Percentiles rank a stretch among this genome's conserved stretches.
phyloP scores from a whole-genome alignment of 2,329 filamentous ascomycete species.

The Teratosphaeria zuluensis region DNA sequence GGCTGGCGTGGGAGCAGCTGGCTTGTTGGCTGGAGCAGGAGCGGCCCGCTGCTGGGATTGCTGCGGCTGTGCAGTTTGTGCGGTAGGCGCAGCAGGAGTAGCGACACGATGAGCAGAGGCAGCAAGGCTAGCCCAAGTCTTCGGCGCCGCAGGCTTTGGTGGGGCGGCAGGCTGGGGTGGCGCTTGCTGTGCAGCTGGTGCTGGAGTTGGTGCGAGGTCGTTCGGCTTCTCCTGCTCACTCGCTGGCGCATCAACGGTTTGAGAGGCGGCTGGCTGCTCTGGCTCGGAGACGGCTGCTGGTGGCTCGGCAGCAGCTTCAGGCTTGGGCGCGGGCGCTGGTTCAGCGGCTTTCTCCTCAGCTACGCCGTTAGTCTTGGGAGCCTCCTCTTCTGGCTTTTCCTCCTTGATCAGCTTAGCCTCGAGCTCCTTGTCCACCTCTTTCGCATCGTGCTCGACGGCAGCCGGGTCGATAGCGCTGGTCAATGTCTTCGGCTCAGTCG shows the following conservation, averaged over 20 bases:
- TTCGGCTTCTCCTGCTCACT: conserved; percentile 51
- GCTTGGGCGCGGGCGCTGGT: conserved; percentile 13
- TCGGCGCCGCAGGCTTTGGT: conserved; percentile 47
- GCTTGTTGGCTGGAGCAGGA: conserved; percentile 7
- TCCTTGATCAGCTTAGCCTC: conserved; percentile 47
- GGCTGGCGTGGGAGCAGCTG: conserved; percentile 19
- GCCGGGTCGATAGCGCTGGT: conserved; percentile 27
- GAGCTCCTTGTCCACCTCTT: conserved; percentile 61
- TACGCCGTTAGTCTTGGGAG: neutral
- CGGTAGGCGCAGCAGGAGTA: conserved; percentile 30
- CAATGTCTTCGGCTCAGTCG: conserved; percentile 21
- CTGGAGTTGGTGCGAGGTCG: conserved; percentile 44
- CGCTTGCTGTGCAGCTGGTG: conserved; percentile 28
- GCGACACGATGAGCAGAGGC: conserved; percentile 40
- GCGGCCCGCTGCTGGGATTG: conserved; percentile 6
- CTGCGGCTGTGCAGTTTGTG: conserved; percentile 11
- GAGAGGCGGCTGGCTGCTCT: conserved; percentile 21
- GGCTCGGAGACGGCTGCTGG: conserved; percentile 29
- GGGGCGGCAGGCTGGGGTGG: conserved; percentile 43
- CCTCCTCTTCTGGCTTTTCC: conserved; percentile 2
- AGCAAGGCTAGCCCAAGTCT: conserved; percentile 64
- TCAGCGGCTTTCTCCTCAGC: conserved; percentile 27
- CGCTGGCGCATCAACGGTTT: conserved; percentile 21
- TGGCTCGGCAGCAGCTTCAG: conserved; percentile 23
- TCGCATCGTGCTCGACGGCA: conserved; percentile 35